Evolutionary conservation across 208 protist genomes (phyloP), one percentile per base, ranked within the genome.

Genomic region (Angomonas deanei): DNA sequence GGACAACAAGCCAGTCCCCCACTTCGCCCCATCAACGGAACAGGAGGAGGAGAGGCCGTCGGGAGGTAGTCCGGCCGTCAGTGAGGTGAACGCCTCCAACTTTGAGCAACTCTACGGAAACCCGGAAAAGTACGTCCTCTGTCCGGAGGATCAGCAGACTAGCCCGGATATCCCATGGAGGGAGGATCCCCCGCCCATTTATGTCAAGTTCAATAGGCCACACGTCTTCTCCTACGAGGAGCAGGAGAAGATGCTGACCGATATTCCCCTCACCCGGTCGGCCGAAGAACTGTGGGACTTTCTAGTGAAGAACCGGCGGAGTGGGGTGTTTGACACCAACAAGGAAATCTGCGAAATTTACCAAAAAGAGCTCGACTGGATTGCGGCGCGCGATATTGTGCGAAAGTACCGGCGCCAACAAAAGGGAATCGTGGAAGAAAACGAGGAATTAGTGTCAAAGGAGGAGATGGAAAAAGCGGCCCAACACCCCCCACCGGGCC

Each of bases 341-440:
- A 68, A 68, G 10, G 74, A 88, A 28, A 84, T 88, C 73, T 75
- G 68, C 28, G 48, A 53, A 4, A 31, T 84, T 10, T 80, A 88
- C 57, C 66, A 67, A 15, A 66, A 70, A 23, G 81, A 88, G 57
- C 39, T 27, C 23, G 58, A 33, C 17, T 88, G 81, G 81, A 69
- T 66, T 38, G 66, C 28, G 11, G 68, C 74, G 8, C 68, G 74
- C 11, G 61, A 65, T 17, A 39, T 76, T 3, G 69, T 80, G 31
- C 55, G 61, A 4, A 59, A 56, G 13, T 76, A 80, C 60, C 64
- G 69, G 1, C 52, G 32, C 15, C 74, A 80, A 58, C 66, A 56
- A 39, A 61, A 68, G 48, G 48, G 23, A 33, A 42, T 58, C 3
- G 47, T 34, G 11, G 30, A 57, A 0, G 52, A 49, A 46, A 54